Base-by-base conservation (phyloP, 2,329 filamentous ascomycete species). In the Ophiostoma quercus region DNA sequence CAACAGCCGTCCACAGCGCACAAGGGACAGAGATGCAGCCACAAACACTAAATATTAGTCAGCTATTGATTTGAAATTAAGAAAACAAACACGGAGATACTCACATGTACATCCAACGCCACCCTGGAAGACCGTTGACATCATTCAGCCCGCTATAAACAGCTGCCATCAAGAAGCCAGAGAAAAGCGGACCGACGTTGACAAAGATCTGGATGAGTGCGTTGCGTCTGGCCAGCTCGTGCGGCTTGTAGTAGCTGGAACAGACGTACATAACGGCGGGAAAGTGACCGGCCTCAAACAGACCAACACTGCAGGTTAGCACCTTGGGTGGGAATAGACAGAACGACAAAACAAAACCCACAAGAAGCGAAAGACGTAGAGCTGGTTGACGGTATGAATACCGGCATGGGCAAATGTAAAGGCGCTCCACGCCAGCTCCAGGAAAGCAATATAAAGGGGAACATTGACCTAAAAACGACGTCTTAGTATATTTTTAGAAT, bases 201-300 rank as follows among this genome's bases (percentile, higher is more conserved):
- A 73, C 74, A 43, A 76, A 77, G 2, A 77, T 67, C 19, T 76
- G 76, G 4, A 77, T 77, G 34, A 77, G n/a, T 0, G 75, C 70
- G 67, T 76, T 77, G 67, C 76, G 76, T 1, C 76, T 73, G 12
- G 76, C 76, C 19, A 77, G 71, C 68, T 77, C 76, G 39, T 77
- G 75, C 8, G 76, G 76, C 68, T 76, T 76, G 73, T 76, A 76
- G 70, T 77, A 76, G 70, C 75, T 76, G 43, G 76, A 77, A 68
- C 74, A 75, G 3, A 77, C 70, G 67, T 76, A 77, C 75, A 77
- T 77, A 29, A 76, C 75, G 9, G 74, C 76, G 0, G 76, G 75
- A 9, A 76, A 77, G 67, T 77, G 75, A 4, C 75, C 76, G 4
- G 75, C 75, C 63, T 76, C 76, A n/a, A 77, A 77, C 14, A 76